A percentile compares a stretch with the other conserved stretches of the same genome.
Evolutionary conservation across 108 stramenopile species (phyloP).

Genomic region (Cyclotella distinguenda): DNA sequence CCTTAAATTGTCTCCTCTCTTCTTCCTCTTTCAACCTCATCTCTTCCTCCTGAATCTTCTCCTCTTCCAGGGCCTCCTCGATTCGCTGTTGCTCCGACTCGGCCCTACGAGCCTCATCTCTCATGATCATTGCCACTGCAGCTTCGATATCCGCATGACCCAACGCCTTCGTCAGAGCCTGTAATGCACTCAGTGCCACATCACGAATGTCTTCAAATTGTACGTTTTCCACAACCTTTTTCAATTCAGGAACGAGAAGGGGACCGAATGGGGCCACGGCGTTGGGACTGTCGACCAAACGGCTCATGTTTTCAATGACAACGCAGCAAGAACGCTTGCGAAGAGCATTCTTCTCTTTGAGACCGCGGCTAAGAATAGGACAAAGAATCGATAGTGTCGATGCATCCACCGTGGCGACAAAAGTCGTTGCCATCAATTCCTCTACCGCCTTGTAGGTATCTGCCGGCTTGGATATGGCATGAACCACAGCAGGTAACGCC

Average conservation of each 20-base stretch:
- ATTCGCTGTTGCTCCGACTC: constrained; percentile 64
- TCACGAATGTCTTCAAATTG: constrained; percentile 97
- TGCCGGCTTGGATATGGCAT: constrained; percentile 85
- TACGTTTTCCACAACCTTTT: constrained; percentile 91
- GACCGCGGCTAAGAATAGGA: constrained; percentile 90
- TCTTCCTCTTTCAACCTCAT: constrained; percentile 65
- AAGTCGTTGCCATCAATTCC: constrained; percentile 93
- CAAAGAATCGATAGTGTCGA: constrained; percentile 93
- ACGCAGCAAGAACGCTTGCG: constrained; percentile 91
- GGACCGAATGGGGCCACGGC: constrained; percentile 95
- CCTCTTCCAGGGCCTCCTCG: constrained; percentile 77
- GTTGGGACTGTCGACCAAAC: constrained; percentile 90
- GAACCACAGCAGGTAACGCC: constrained; percentile 89
- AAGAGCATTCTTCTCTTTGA: constrained; percentile 90
- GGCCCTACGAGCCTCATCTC: constrained; percentile 49
- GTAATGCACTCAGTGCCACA: constrained; percentile 81
- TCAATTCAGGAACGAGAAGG: constrained; percentile 91
- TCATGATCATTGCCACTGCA: constrained; percentile 52
- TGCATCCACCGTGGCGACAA: constrained; percentile 93
- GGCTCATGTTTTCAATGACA: constrained; percentile 97
- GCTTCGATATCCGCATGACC: constrained; percentile 70
- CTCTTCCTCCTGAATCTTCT: constrained; percentile 71
- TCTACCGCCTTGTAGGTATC: constrained; percentile 92
- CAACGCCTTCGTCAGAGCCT: constrained; percentile 78
- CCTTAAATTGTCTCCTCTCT: constrained; percentile 77